These are phyloP conservation scores for Fraxinus dipetala DNA, from an alignment of 305 asterid genomes.

Conservation along the genomic window DNA sequence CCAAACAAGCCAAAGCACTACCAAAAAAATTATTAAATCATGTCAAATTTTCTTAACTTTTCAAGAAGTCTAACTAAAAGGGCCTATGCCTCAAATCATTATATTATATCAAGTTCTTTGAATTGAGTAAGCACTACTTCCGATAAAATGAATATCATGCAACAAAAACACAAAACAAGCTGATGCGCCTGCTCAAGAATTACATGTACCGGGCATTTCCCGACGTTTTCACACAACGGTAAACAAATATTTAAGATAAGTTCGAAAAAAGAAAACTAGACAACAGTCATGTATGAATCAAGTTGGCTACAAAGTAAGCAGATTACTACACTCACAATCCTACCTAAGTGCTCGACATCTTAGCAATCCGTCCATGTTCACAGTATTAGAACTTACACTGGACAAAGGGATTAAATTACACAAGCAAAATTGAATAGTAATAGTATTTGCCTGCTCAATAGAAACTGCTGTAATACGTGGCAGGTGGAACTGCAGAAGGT, in stretches of 20 bases:
- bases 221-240: neutral
- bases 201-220: neutral
- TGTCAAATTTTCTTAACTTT: neutral
- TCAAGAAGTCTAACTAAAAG: neutral
- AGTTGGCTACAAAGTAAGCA: neutral
- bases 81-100: neutral
- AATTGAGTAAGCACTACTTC: too few species aligned
- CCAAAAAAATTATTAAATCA: too few species aligned
- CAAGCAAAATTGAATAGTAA: constrained; percentile 32
- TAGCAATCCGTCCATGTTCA: neutral
- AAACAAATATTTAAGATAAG: neutral
- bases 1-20: too few species aligned
- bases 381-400: neutral
- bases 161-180: neutral
- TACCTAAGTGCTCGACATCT: neutral
- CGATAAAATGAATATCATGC: too few species aligned
- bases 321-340: neutral
- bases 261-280: neutral
- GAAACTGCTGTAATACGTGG: constrained; percentile 62
- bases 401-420: constrained; percentile 28
- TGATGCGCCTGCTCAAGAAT: neutral
- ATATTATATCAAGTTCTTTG: too few species aligned
- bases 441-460: constrained; percentile 41
- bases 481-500: constrained; percentile 57
- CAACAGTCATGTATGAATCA: neutral